A percentile compares a stretch with the other conserved stretches of the same genome.
Conservation (phyloP, 345 rosid genomes). For the Limnanthes douglasii region DNA sequence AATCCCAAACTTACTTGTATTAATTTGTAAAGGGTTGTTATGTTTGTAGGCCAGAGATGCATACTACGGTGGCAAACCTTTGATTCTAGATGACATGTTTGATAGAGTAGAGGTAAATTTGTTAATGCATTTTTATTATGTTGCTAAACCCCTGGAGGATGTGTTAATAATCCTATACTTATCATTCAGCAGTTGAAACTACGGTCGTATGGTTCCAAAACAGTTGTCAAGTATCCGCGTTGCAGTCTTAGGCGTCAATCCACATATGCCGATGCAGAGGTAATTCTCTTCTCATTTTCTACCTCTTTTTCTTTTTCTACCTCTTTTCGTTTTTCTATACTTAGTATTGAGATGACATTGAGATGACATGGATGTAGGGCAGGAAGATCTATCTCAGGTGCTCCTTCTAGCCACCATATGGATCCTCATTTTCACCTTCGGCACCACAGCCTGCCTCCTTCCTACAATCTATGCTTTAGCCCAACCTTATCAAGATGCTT, state of each 20-base stretch:
- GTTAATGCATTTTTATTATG: not conserved
- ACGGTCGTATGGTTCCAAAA: constrained; percentile 83
- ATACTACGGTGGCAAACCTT: constrained; percentile 72
- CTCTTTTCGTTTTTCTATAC: not conserved
- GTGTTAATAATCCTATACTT: too few relatives aligned
- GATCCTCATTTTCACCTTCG: constrained; percentile 62
- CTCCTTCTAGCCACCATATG: constrained; percentile 74
- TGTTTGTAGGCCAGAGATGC: constrained; percentile 80
- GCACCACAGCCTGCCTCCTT: constrained; percentile 36
- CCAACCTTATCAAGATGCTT: constrained; percentile 43
- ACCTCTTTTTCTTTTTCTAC: not conserved
- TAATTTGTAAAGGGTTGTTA: too few relatives aligned
- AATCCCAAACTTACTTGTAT: too few relatives aligned
- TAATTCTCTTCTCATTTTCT: constrained; percentile 15
- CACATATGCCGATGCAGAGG: constrained; percentile 91
- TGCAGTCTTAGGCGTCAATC: constrained; percentile 83
- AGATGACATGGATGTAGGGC: constrained; percentile 88
- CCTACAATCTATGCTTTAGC: constrained; percentile 44
- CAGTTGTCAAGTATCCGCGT: constrained; percentile 89
- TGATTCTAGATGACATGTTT: constrained; percentile 92
- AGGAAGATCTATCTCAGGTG: constrained; percentile 90
- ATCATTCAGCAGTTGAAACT: constrained; percentile 78
- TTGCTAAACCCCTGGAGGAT: too few relatives aligned
- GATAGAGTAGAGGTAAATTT: constrained; percentile 86
- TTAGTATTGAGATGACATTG: constrained; percentile 26